Conservation (phyloP, 2,329 filamentous ascomycete species). For the Scytalidium lignicola region DNA sequence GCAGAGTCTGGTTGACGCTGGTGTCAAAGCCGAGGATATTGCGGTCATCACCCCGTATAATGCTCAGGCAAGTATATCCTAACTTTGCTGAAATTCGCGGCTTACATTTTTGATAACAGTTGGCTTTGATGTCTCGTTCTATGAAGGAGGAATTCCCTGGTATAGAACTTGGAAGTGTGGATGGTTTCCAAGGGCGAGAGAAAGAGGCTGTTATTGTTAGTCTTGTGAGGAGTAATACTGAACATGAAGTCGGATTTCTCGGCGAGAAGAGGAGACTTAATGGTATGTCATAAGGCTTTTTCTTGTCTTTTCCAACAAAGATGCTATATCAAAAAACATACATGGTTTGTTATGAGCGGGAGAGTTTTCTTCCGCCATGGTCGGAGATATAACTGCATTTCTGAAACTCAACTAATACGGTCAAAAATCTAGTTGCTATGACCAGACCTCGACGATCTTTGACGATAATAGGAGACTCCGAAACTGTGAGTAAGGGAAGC, state of each 20-base stretch:
- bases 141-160: slow-evolving; percentile 78
- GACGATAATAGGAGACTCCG: slow-evolving; percentile 87
- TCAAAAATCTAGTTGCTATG: slow-evolving; percentile 73
- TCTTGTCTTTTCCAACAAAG: neutral
- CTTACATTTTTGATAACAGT: slow-evolving; percentile 36
- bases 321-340: too few species aligned
- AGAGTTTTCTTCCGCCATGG: too few species aligned
- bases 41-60: slow-evolving; percentile 96
- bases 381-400: too few species aligned
- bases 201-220: slow-evolving; percentile 94
- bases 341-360: too few species aligned
- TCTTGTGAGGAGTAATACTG: slow-evolving; percentile 84
- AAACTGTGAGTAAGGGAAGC: slow-evolving; percentile 80
- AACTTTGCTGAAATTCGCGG: slow-evolving; percentile 1
- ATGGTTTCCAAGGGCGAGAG: slow-evolving; percentile 94
- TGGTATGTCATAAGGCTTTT: slow-evolving; percentile 49
- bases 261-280: slow-evolving; percentile 89
- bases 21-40: slow-evolving; percentile 77
- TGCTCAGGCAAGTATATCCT: slow-evolving; percentile 59
- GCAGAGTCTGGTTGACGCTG: slow-evolving; percentile 66
- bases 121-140: slow-evolving; percentile 68
- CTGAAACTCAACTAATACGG: neutral
- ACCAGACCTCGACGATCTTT: slow-evolving; percentile 88
- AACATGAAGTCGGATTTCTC: slow-evolving; percentile 87
- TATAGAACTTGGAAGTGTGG: slow-evolving; percentile 91